Base-by-base conservation (phyloP, 495 filamentous ascomycete genomes). In the Bryoglossum gracile region DNA sequence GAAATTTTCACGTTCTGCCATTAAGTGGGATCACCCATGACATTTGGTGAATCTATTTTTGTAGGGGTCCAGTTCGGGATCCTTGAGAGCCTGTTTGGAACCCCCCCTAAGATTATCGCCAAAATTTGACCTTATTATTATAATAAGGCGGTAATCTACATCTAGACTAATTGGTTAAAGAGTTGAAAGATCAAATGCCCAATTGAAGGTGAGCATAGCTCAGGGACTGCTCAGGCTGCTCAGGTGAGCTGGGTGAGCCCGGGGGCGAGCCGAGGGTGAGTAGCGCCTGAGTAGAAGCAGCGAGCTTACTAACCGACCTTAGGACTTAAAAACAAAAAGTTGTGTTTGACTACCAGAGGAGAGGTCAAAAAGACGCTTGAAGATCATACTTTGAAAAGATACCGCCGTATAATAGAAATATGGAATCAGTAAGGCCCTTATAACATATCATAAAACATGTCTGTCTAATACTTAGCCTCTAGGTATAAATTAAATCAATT, bases 41-140 rank as follows among this genome's bases (percentile, higher is more conserved):
- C 51, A 48, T 43, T 48, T 42, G 35, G 18, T 49, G 18, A 18
- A 48, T 54, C 44, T 49, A 46, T 50, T 55, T 55, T 50, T 14
- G 50, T 51, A 28, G 43, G 40, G 53, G 35, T 51, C 48, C 30
- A 46, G 46, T 50, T 55, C 19, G 17, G 52, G 52, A 50, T 55
- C 47, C 52, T 42, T 46, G 26, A 39, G 40, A 54, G 37, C 36
- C 46, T 49, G 9, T 49, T 49, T 44, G 41, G 49, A 41, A n/a
- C n/a, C n/a, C 48, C 39, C 21, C 41, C 42, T 13, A 23, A 32
- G 41, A 41, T 51, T 11, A 53, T 47, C 43, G 48, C 21, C 33
- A 51, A 47, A 53, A 53, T 34, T 51, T 43, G 38, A 47, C 44
- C 30, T 46, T 46, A 44, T 43, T 51, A 17, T 37, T 37, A 51